A percentile compares a stretch with the other conserved stretches of the same genome.
phyloP scores from a whole-genome alignment of 371 early-diverging fungal species.

The Amoeboaphelidium occidentale region DNA sequence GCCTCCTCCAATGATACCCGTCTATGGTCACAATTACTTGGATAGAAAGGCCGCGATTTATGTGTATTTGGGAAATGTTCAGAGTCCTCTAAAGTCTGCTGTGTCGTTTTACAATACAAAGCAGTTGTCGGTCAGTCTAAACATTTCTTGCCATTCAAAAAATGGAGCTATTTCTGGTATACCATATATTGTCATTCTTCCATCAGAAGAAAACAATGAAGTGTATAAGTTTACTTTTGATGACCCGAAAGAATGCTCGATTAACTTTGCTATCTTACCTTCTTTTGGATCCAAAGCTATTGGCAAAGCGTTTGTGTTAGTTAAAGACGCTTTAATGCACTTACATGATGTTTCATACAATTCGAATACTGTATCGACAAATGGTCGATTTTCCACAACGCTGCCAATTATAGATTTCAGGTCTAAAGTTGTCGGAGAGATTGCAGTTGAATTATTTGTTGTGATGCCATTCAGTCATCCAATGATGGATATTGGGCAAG shows the following conservation, averaged over 20 bases:
- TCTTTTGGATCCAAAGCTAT: slow-evolving; percentile 80
- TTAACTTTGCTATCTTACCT: slow-evolving; percentile 77
- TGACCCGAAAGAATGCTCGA: slow-evolving; percentile 24
- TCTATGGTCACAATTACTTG: slow-evolving; percentile 61
- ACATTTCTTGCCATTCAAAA: slow-evolving; percentile 48
- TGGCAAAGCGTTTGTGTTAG: slow-evolving; percentile 63
- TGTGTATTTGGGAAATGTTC: slow-evolving; percentile 24
- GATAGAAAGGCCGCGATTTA: slow-evolving; percentile 59
- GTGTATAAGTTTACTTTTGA: slow-evolving; percentile 61
- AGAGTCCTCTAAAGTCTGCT: slow-evolving; percentile 6
- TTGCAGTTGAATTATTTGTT: slow-evolving; percentile 49
- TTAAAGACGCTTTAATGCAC: no score
- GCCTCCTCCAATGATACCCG: slow-evolving; percentile 85
- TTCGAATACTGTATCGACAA: no score
- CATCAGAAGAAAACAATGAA: slow-evolving; percentile 43
- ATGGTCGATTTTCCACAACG: no score
- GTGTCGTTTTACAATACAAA: slow-evolving; percentile 17
- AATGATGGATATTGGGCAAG: slow-evolving; percentile 57
- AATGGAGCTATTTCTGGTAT: no score
- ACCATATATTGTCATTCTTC: slow-evolving; percentile 70
- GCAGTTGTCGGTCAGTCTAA: slow-evolving; percentile 26
- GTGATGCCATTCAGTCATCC: slow-evolving; percentile 68
- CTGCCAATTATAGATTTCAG: slow-evolving; percentile 67
- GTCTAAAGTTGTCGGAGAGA: slow-evolving; percentile 65
- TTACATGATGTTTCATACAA: no score